A percentile compares a stretch with the other conserved stretches of the same genome.
These are phyloP conservation scores for Pleomassaria siparia DNA, from an alignment of 2,329 filamentous ascomycete genomes.

Conservation along the genomic window DNA sequence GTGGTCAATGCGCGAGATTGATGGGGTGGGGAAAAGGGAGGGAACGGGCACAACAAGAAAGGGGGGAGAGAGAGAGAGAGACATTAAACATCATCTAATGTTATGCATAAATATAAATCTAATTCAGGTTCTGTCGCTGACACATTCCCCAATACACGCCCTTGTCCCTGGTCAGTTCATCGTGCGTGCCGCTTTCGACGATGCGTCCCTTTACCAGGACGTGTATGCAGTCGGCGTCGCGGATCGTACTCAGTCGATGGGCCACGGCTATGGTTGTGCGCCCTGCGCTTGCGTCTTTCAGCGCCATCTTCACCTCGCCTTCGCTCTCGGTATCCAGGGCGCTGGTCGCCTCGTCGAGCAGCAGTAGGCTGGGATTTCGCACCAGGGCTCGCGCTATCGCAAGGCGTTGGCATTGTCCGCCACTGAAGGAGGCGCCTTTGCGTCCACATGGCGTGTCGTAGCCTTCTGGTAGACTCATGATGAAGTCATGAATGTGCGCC, in stretches of 20 bases:
- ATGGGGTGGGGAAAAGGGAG: no score
- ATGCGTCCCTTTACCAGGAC: constrained; percentile 65
- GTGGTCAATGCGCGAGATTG: no score
- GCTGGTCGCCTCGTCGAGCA: constrained; percentile 89
- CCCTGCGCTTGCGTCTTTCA: constrained; percentile 64
- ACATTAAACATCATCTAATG: no score
- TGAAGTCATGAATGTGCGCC: constrained; percentile 21
- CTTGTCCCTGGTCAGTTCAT: constrained; percentile 50
- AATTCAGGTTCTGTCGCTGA: constrained; percentile 6
- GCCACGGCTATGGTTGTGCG: constrained; percentile 78
- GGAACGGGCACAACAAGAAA: no score
- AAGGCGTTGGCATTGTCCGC: constrained; percentile 91
- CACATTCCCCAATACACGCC: constrained; percentile 13
- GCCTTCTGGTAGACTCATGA: constrained; percentile 51
- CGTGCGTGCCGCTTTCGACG: constrained; percentile 66
- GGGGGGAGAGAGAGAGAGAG: no score
- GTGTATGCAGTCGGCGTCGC: constrained; percentile 68
- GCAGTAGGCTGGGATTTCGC: constrained; percentile 80
- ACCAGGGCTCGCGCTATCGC: constrained; percentile 86
- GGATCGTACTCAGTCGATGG: constrained; percentile 80
- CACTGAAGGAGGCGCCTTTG: constrained; percentile 69
- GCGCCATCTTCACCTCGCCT: constrained; percentile 83
- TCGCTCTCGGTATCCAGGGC: constrained; percentile 90
- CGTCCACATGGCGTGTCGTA: constrained; percentile 74
- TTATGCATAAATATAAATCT: no score